Conservation (phyloP, 768 basidiomycete genomes). For the Infundibulicybe gibba region DNA sequence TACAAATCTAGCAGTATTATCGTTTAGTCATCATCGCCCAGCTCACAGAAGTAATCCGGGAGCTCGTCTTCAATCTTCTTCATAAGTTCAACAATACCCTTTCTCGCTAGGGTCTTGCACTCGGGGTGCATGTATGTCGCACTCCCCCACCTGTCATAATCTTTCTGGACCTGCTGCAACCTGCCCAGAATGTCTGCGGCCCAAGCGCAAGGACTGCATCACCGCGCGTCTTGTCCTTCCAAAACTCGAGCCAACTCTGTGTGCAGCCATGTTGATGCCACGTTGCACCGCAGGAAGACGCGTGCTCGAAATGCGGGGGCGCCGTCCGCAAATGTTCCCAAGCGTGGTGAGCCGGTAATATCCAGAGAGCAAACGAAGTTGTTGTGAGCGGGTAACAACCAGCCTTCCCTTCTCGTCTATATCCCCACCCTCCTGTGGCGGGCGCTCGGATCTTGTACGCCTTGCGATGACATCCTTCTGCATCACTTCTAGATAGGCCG, state of each 20-base stretch:
- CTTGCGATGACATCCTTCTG: conserved; percentile 49
- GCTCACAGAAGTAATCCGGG: conserved; percentile 58
- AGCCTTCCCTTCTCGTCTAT: conserved; percentile 42
- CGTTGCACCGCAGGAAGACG: conserved; percentile 56
- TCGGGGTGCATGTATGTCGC: conserved; percentile 81
- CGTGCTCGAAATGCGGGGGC: conserved; percentile 64
- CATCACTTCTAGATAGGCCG: conserved; percentile 74
- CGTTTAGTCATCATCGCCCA: conserved; percentile 1
- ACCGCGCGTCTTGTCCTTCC: conserved; percentile 69
- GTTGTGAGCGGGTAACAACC: conserved; percentile 54
- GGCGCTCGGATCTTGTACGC: conserved; percentile 26
- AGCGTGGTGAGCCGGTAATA: conserved; percentile 61
- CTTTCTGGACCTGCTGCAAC: conserved; percentile 57
- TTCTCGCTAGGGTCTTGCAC: conserved; percentile 57
- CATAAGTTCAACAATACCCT: conserved; percentile 50
- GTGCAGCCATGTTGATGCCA: conserved; percentile 74
- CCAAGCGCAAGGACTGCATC: conserved; percentile 59
- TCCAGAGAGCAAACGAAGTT: conserved; percentile 63
- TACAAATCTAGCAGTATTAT: no score
- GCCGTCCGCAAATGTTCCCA: conserved; percentile 63
- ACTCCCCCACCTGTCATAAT: conserved; percentile 67
- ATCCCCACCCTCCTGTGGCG: conserved; percentile 18
- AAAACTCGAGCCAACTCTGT: conserved; percentile 75
- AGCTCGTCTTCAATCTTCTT: conserved; percentile 55
- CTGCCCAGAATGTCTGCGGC: conserved; percentile 65